Evolutionary conservation across 805 yeast species (phyloP).

Genomic region (Priceomyces fermenticarens): DNA sequence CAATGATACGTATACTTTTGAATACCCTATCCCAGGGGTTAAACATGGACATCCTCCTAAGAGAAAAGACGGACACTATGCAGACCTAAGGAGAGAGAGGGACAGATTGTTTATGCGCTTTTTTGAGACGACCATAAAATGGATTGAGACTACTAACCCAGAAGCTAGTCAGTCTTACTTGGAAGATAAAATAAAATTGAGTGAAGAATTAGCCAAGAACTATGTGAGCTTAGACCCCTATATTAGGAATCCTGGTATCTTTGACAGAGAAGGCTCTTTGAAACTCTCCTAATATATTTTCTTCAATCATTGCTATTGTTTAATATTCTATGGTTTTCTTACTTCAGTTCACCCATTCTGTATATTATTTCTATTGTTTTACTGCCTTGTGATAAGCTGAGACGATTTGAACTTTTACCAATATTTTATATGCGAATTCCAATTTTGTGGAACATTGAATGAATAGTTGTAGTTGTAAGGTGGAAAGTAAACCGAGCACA

Average conservation of each 20-base stretch:
- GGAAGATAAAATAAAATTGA: conserved; percentile 52
- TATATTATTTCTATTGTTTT: too few relatives aligned
- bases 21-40: conserved; percentile 6
- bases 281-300: not conserved
- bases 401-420: too few relatives aligned
- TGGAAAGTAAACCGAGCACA: too few relatives aligned
- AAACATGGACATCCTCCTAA: conserved; percentile 7
- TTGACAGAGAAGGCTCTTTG: conserved; percentile 54
- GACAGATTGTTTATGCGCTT: conserved; percentile 50
- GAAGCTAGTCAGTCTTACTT: conserved; percentile 48
- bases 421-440: too few relatives aligned
- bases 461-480: too few relatives aligned
- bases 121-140: conserved; percentile 63
- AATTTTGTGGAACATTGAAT: too few relatives aligned
- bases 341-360: too few relatives aligned
- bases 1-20: conserved; percentile 26
- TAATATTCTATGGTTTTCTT: too few relatives aligned
- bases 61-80: conserved; percentile 38
- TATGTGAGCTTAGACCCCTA: conserved; percentile 77
- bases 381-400: too few relatives aligned
- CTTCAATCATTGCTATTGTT: not conserved
- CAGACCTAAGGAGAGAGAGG: conserved; percentile 49
- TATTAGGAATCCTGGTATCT: conserved; percentile 71
- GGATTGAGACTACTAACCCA: conserved; percentile 68
- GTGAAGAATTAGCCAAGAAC: conserved; percentile 54